Base-by-base conservation (phyloP, 768 basidiomycete species). In the Albatrellus ellisii region DNA sequence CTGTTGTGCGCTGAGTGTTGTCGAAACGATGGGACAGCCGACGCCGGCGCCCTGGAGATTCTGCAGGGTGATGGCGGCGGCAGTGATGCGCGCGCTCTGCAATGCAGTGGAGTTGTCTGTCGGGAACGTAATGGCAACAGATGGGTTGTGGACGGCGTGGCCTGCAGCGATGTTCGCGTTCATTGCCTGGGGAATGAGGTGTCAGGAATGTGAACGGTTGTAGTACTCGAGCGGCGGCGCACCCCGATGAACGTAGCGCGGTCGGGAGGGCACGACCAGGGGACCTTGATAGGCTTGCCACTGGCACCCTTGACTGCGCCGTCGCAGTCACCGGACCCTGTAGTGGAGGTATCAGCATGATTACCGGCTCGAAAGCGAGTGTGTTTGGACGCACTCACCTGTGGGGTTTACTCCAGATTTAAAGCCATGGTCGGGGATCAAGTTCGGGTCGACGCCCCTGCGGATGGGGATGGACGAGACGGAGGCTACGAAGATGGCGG, bases 1-100 rank as follows among this genome's bases (percentile, higher is more conserved):
- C 7, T 6, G 17, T 22, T 36, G 35, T 3, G 35, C 35, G 6
- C 20, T 12, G 17, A 43, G 39, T 6, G 75, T 80, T 0, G 81
- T 79, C 7, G 77, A 68, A 1, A 69, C 70, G 11, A 72, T 69
- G 4, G 81, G 80, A 55, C 79, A 84, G 11, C 80, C 83, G 4
- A 66, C 57, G 28, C 81, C 83, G 0, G 77, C 65, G 1, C 80
- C 82, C 36, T 67, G 62, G 29, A 85, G 56, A 56, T 85, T 86
- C 61, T 86, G 83, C n/a, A 85, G 61, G 6, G 82, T 78, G 28
- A 80, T 68, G 9, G 75, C 52, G 4, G 73, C 68, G 21, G 79
- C 68, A 35, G 72, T 61, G 45, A 85, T 62, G 25, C 82, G 74
- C 0, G 74, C 63, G 34, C 69, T 57, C 52, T 74, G 65, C 36